Evolutionary conservation across 2,329 filamentous ascomycete species (phyloP).

Genomic region (Fusarium sulawesiense): DNA sequence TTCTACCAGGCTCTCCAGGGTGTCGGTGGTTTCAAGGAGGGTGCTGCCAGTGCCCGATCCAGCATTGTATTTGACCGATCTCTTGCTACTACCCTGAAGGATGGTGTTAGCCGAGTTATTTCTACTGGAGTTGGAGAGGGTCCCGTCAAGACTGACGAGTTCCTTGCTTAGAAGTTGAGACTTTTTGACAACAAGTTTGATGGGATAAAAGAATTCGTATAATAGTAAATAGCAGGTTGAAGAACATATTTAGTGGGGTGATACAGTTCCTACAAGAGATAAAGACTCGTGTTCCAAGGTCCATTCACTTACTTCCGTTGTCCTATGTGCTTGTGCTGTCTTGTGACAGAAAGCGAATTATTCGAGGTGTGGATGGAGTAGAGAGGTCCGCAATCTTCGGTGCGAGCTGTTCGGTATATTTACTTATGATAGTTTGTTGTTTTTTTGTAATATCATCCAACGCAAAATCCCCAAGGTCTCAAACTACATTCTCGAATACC

Average conservation of each 20-base stretch:
- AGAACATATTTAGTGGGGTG: background rate
- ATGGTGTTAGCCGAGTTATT: slow-evolving; percentile 89
- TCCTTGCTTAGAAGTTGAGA: slow-evolving; percentile 76
- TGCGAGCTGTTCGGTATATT: too few relatives aligned
- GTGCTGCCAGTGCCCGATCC: slow-evolving; percentile 63
- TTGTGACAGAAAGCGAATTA: background rate
- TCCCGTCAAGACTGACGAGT: slow-evolving; percentile 81
- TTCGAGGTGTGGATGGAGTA: background rate
- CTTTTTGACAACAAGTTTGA: slow-evolving; percentile 49
- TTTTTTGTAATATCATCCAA: too few relatives aligned
- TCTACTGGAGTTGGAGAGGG: slow-evolving; percentile 92
- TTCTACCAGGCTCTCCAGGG: slow-evolving; percentile 75
- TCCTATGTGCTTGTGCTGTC: background rate
- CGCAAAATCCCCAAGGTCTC: too few relatives aligned
- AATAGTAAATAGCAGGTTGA: slow-evolving; percentile 10
- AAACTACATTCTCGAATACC: too few relatives aligned
- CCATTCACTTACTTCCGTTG: background rate
- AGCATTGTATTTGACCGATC: slow-evolving; percentile 72
- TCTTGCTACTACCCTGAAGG: slow-evolving; percentile 73
- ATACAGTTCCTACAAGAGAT: background rate
- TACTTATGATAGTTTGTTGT: too few relatives aligned
- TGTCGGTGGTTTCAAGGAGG: slow-evolving; percentile 78
- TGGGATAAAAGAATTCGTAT: background rate
- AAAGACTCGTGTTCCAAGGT: background rate
- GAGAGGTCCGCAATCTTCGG: too few relatives aligned